Percentiles rank a stretch among this genome's conserved stretches.
Evolutionary conservation across 352 stramenopile species (phyloP).

Genomic region (Globisporangium lucens): DNA sequence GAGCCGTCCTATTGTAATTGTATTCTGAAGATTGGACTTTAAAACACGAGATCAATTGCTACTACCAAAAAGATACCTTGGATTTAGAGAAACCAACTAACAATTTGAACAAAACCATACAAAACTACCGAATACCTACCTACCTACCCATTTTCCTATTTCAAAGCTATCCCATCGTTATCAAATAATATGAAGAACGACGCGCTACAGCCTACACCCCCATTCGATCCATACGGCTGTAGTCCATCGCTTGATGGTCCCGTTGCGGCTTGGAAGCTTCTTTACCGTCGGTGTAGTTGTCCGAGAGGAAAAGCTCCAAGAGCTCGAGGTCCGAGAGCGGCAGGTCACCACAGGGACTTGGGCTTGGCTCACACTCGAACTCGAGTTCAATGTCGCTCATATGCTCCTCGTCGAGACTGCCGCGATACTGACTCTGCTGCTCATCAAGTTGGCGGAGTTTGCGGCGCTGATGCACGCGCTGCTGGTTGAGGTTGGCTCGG

Average conservation of each 20-base stretch:
- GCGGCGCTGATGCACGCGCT: constrained; percentile 30
- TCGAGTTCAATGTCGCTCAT: constrained; percentile 16
- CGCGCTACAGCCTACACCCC: background rate
- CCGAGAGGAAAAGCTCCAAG: constrained; percentile 15
- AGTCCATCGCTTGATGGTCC: background rate
- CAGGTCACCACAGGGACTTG: constrained; percentile 14
- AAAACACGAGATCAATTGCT: background rate
- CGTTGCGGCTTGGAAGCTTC: background rate
- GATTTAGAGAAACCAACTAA: background rate
- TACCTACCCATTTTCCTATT: background rate
- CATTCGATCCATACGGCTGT: background rate
- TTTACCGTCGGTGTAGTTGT: background rate
- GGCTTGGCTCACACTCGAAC: constrained; percentile 16
- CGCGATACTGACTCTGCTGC: background rate
- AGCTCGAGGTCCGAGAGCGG: constrained; percentile 13
- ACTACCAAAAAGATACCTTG: background rate
- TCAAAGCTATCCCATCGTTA: background rate
- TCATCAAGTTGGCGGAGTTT: background rate
- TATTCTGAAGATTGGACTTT: no score
- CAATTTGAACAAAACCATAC: background rate
- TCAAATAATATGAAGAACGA: background rate
- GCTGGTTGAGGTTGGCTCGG: constrained; percentile 45
- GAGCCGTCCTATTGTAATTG: no score
- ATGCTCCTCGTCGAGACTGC: background rate
- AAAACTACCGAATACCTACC: background rate